Conservation (phyloP, 2,329 filamentous ascomycete species). For the Ceratocystis destructans region DNA sequence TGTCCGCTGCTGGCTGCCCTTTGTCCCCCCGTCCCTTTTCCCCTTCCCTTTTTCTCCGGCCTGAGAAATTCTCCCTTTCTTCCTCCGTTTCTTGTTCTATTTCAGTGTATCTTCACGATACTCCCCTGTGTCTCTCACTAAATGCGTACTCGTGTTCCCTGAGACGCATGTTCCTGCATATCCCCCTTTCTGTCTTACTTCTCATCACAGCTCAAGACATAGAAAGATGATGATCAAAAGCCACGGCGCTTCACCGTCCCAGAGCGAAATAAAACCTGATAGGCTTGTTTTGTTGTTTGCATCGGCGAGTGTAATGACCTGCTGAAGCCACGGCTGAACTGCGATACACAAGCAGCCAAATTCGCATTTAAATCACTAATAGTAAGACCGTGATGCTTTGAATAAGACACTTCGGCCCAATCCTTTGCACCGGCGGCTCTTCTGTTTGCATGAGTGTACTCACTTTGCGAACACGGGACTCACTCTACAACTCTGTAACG, state of each 20-base stretch:
- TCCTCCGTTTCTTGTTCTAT: neutral
- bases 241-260: neutral
- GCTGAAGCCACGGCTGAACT: neutral
- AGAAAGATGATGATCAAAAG: neutral
- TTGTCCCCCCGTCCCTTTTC: neutral
- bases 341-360: neutral
- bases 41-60: neutral
- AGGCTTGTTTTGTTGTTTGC: neutral
- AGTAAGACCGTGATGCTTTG: neutral
- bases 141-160: neutral
- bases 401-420: neutral
- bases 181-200: neutral
- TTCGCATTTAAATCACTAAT: neutral
- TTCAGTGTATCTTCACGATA: neutral
- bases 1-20: neutral
- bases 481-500: neutral
- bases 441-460: neutral
- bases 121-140: neutral
- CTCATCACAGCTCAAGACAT: neutral
- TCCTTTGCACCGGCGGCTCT: neutral
- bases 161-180: conserved; percentile 6
- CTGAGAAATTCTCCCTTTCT: neutral
- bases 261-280: neutral
- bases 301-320: neutral
- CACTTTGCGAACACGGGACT: neutral